Evolutionary conservation across 371 early-diverging fungal genomes (phyloP).

Genomic region (Rhizomucor miehei): DNA sequence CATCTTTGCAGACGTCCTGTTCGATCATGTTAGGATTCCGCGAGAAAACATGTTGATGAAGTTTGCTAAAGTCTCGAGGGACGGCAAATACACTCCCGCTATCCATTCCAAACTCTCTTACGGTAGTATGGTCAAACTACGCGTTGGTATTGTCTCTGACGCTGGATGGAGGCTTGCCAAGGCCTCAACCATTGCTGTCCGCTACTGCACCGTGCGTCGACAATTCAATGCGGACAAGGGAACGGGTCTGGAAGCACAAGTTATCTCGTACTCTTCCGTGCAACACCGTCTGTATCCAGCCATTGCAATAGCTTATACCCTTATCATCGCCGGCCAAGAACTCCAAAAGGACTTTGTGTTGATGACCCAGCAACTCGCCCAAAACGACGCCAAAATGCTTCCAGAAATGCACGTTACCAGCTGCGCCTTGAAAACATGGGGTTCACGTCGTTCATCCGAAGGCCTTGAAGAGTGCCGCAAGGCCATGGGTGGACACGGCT

Average conservation of each 20-base stretch:
- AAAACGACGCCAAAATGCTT: constrained; percentile 43
- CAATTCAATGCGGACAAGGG: constrained; percentile 49
- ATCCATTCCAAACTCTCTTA: constrained; percentile 64
- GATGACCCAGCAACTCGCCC: constrained; percentile 49
- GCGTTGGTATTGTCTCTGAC: constrained; percentile 63
- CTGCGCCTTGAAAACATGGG: constrained; percentile 76
- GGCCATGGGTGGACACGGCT: constrained; percentile 85
- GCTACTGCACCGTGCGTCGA: constrained; percentile 73
- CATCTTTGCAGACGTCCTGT: constrained; percentile 59
- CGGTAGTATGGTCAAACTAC: constrained; percentile 75
- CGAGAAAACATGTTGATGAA: constrained; percentile 80
- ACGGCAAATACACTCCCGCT: constrained; percentile 61
- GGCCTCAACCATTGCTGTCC: constrained; percentile 67
- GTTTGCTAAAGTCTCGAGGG: constrained; percentile 65
- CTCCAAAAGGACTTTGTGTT: constrained; percentile 51
- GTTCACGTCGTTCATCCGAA: constrained; percentile 63
- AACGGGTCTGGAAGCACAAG: constrained; percentile 55
- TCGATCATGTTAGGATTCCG: constrained; percentile 73
- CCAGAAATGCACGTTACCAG: constrained; percentile 80
- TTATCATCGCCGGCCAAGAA: constrained; percentile 57
- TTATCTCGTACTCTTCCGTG: constrained; percentile 74
- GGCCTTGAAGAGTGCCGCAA: constrained; percentile 79
- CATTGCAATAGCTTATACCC: constrained; percentile 65
- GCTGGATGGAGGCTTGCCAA: constrained; percentile 51
- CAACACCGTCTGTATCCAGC: constrained; percentile 73